These are phyloP conservation scores for Adansonia grandidieri DNA, from an alignment of 441 rosid genomes.

Conservation along the genomic window DNA sequence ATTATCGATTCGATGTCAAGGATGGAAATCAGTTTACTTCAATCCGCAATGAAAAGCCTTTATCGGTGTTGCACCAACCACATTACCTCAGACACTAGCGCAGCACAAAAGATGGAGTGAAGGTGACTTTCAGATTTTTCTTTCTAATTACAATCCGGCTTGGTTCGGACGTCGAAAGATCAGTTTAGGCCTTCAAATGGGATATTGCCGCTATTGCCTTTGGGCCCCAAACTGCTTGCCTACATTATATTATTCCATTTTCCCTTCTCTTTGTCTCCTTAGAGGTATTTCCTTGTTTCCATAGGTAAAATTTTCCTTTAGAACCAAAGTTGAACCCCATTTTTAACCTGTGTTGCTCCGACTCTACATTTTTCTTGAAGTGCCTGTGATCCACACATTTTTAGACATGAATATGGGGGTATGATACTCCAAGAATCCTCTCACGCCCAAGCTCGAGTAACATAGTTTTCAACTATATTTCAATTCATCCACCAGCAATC, in stretches of 20 bases:
- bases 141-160: slow-evolving; percentile 62
- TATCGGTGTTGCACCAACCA: no score
- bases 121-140: slow-evolving; percentile 66
- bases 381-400: no score
- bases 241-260: slow-evolving; percentile 44
- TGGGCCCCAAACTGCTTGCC: slow-evolving; percentile 68
- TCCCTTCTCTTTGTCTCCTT: slow-evolving; percentile 65
- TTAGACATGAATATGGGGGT: no score
- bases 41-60: no score
- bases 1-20: no score
- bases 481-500: no score
- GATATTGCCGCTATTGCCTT: slow-evolving; percentile 49
- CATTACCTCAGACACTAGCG: no score
- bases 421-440: no score
- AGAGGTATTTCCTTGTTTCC: slow-evolving; percentile 69
- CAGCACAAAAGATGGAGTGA: slow-evolving; percentile 19
- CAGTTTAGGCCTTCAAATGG: slow-evolving; percentile 48
- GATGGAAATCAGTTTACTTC: no score
- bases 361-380: no score
- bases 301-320: slow-evolving; percentile 32
- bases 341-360: background rate
- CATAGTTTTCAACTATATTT: no score
- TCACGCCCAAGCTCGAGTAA: no score
- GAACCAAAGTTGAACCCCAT: background rate
- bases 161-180: slow-evolving; percentile 58